phyloP scores from a whole-genome alignment of 1,284 basidiomycete genomes.

The Waitea zeae region DNA sequence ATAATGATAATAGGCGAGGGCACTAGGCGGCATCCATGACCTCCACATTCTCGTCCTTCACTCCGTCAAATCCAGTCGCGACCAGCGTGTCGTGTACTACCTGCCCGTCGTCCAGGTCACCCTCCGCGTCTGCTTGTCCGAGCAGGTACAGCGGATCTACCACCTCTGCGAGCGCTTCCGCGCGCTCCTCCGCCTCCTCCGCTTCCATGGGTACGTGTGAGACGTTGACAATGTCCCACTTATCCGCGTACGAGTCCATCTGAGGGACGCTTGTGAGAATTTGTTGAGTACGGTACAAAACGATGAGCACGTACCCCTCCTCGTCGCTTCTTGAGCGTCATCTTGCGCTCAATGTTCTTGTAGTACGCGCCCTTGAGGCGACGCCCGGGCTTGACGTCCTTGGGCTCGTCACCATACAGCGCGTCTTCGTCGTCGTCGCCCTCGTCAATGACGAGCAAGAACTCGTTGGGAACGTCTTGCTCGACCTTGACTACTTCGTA shows the following conservation, averaged over 20 bases:
- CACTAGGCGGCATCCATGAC: too few species aligned
- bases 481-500: conserved; percentile 75
- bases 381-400: conserved; percentile 9
- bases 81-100: too few species aligned
- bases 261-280: conserved; percentile 18
- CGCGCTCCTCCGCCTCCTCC: conserved; percentile 34
- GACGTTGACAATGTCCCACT: conserved; percentile 62
- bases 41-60: too few species aligned
- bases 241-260: conserved; percentile 51
- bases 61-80: too few species aligned
- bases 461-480: conserved; percentile 71
- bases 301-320: conserved; percentile 36
- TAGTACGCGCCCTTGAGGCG: conserved; percentile 62
- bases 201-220: conserved; percentile 31
- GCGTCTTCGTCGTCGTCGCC: conserved; percentile 22
- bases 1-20: too few species aligned
- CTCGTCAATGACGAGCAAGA: conserved; percentile 60
- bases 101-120: conserved; percentile 22
- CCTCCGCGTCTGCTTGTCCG: conserved; percentile 25
- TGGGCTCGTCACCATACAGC: conserved; percentile 12
- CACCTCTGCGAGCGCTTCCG: conserved; percentile 34
- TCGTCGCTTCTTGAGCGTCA: conserved; percentile 73
- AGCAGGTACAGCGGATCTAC: conserved; percentile 31
- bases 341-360: conserved; percentile 76
- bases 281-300: conserved; percentile 2